Conservation (phyloP, 306 rosid genomes). For the Leucaena leucocephala region DNA sequence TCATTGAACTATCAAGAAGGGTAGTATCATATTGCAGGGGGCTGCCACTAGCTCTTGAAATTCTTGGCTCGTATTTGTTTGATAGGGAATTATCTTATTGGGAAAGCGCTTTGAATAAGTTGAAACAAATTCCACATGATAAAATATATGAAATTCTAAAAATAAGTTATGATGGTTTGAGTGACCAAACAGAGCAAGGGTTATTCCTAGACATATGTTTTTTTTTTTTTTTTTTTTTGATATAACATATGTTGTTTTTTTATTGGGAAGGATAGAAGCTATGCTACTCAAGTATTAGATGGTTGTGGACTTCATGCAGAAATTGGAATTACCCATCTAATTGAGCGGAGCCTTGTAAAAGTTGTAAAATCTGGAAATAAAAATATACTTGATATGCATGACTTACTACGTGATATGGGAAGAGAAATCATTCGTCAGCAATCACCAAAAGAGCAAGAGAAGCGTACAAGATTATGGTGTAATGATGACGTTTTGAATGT, state of each 20-base stretch:
- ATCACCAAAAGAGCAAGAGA: background rate
- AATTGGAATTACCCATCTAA: background rate
- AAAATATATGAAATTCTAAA: background rate
- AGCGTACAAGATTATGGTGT: background rate
- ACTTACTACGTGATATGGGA: background rate
- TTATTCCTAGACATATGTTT: background rate
- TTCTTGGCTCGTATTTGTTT: background rate
- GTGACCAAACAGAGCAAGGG: background rate
- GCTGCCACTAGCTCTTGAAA: background rate
- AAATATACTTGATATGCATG: background rate
- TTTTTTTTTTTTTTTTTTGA: too few species aligned
- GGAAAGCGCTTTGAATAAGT: background rate
- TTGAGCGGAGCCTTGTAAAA: background rate
- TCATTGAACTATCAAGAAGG: background rate
- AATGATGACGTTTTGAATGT: background rate
- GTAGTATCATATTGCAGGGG: background rate
- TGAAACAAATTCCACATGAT: background rate
- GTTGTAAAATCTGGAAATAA: background rate
- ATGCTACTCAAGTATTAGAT: background rate
- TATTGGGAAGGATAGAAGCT: background rate
- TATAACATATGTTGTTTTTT: background rate
- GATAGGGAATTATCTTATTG: background rate
- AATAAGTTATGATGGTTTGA: background rate
- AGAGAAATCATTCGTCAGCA: background rate
- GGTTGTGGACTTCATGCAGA: background rate